Percentiles rank a stretch among this genome's conserved stretches.
Conservation (phyloP, 768 basidiomycete species). For the Mrakia hoshinonis region DNA sequence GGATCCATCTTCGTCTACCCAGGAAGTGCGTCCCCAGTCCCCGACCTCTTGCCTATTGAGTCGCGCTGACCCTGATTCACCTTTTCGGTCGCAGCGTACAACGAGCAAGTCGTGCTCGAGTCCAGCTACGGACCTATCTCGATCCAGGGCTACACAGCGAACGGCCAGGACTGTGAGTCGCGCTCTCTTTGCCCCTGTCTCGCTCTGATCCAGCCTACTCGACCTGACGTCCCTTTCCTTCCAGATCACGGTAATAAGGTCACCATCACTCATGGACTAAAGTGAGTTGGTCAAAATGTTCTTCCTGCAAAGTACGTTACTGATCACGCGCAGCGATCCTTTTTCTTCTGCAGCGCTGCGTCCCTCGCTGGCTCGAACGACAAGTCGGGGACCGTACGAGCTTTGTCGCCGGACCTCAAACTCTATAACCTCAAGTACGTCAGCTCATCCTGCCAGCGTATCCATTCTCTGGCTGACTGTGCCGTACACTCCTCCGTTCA, state of each 20-base stretch:
- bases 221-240: neutral
- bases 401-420: neutral
- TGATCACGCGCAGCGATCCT: no score
- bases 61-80: neutral
- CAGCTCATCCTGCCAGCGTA: no score
- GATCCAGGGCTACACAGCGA: constrained; percentile 7
- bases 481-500: neutral
- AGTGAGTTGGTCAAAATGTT: neutral
- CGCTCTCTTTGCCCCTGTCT: neutral
- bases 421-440: constrained; percentile 14
- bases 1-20: constrained; percentile 5
- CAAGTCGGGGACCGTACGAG: constrained; percentile 7
- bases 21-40: neutral
- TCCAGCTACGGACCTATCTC: constrained; percentile 1
- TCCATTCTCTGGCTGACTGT: neutral
- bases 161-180: constrained; percentile 6
- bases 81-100: constrained; percentile 10
- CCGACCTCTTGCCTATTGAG: no score
- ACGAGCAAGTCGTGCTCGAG: constrained; percentile 4
- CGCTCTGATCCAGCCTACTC: no score
- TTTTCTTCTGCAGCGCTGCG: neutral
- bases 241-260: constrained; percentile 12
- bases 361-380: neutral
- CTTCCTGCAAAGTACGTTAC: neutral
- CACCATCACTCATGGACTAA: constrained; percentile 10